Evolutionary conservation across 2,329 filamentous ascomycete species (phyloP).

Genomic region (Sclerotinia subarctica): DNA sequence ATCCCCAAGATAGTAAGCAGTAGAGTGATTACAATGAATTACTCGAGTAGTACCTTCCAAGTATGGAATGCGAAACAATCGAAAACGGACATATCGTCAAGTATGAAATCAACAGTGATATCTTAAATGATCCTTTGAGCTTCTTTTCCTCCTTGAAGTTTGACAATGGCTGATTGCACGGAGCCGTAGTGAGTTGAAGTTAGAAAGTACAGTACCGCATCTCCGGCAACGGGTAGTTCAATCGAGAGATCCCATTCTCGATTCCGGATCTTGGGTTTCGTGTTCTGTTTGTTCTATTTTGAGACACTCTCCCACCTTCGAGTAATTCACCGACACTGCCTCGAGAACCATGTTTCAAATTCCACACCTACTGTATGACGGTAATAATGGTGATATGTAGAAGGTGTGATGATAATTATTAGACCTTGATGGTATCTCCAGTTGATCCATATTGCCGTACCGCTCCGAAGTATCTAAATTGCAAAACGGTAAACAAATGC

Average conservation of each 20-base stretch:
- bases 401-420: not conserved
- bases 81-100: conserved; percentile 10
- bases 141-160: not conserved
- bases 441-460: not conserved
- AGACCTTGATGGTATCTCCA: not conserved
- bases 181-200: not conserved
- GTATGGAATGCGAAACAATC: conserved; percentile 17
- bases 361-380: not conserved
- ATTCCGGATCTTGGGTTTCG: conserved; percentile 8
- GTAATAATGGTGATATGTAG: conserved; percentile 1
- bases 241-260: conserved; percentile 2
- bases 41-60: conserved; percentile 3
- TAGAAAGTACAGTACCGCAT: conserved; percentile 5
- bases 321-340: conserved; percentile 14
- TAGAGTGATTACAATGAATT: conserved; percentile 8
- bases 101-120: conserved; percentile 18
- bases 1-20: not conserved
- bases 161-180: not conserved
- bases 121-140: conserved; percentile 19
- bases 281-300: conserved; percentile 9
- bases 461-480: not conserved
- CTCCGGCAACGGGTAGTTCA: conserved; percentile 3
- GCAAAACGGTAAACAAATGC: not conserved
- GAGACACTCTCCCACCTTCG: conserved; percentile 15
- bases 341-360: conserved; percentile 14